Conservation (phyloP, 2,329 filamentous ascomycete species). For the Alternaria triticina region DNA sequence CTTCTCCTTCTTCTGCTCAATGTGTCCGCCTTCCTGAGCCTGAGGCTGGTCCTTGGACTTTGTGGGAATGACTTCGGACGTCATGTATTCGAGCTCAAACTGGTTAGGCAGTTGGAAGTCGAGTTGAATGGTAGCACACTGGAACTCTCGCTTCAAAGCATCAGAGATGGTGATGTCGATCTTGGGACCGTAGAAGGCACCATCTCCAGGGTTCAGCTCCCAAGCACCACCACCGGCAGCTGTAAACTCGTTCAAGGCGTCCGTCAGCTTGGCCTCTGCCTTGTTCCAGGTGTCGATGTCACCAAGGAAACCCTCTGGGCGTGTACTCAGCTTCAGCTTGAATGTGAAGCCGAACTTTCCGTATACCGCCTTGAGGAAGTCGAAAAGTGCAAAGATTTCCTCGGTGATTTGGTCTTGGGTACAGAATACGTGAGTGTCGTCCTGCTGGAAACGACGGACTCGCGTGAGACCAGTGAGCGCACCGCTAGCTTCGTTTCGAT, state of each 20-base stretch:
- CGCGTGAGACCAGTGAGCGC: slow-evolving; percentile 89
- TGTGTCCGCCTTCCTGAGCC: slow-evolving; percentile 35
- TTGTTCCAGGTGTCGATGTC: slow-evolving; percentile 86
- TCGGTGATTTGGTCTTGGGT: slow-evolving; percentile 76
- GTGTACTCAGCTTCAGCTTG: slow-evolving; percentile 92
- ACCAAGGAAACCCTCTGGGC: slow-evolving; percentile 87
- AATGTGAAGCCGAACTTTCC: slow-evolving; percentile 87
- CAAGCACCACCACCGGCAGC: slow-evolving; percentile 69
- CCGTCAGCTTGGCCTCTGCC: slow-evolving; percentile 80
- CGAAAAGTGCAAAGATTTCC: slow-evolving; percentile 84
- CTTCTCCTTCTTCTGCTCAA: slow-evolving; percentile 31
- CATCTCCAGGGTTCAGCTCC: slow-evolving; percentile 93
- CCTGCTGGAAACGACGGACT: slow-evolving; percentile 93
- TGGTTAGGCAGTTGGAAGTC: slow-evolving; percentile 86
- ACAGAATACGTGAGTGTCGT: slow-evolving; percentile 97
- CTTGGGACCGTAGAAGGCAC: slow-evolving; percentile 98
- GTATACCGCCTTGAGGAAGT: slow-evolving; percentile 82
- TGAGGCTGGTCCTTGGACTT: slow-evolving; percentile 41
- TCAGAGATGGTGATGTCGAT: slow-evolving; percentile 96
- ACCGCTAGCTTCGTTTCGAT: slow-evolving; percentile 93
- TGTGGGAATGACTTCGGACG: slow-evolving; percentile 64
- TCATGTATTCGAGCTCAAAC: slow-evolving; percentile 88
- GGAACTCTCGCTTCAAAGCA: slow-evolving; percentile 81
- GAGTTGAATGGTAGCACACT: slow-evolving; percentile 93
- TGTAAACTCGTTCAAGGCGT: slow-evolving; percentile 78